Evolutionary conservation across 23 red algal species (phyloP).

Genomic region (Gracilaria gracilis): DNA sequence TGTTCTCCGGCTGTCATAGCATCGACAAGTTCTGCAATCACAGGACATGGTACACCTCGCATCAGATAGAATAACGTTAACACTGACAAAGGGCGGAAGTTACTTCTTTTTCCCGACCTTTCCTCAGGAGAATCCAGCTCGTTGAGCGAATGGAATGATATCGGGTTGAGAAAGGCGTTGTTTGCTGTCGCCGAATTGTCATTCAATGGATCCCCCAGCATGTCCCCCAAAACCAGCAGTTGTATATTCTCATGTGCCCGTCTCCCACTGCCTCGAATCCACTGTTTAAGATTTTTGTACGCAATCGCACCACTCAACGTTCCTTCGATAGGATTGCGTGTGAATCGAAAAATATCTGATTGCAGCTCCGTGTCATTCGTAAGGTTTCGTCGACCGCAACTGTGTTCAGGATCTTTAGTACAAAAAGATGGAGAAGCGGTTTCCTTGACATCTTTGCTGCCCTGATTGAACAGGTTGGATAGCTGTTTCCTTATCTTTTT

Average conservation of each 20-base stretch:
- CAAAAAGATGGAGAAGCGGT: not conserved
- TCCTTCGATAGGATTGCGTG: not conserved
- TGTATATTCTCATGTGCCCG: not conserved
- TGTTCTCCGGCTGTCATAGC: not conserved
- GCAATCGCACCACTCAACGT: not conserved
- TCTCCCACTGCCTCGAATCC: not conserved
- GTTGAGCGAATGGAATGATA: not conserved
- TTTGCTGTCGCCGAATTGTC: not conserved
- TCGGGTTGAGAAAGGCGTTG: not conserved
- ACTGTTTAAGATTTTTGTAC: not conserved
- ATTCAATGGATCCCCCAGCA: not conserved
- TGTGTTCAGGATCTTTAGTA: not conserved
- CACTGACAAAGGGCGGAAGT: not conserved
- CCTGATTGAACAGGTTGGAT: not conserved
- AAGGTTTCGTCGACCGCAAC: not conserved
- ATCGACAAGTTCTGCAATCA: slow-evolving; percentile 11
- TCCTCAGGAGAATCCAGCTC: too few relatives aligned
- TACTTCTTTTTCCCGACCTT: not conserved
- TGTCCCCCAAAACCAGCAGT: not conserved
- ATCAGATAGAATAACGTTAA: slow-evolving; percentile 24
- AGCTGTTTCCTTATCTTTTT: not conserved
- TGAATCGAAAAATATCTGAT: not conserved
- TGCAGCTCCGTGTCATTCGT: not conserved
- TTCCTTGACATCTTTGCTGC: not conserved
- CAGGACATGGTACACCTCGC: not conserved